Percentiles rank a stretch among this genome's conserved stretches.
phyloP scores from a whole-genome alignment of 2,329 filamentous ascomycete genomes.

The Cladosporium sp. region DNA sequence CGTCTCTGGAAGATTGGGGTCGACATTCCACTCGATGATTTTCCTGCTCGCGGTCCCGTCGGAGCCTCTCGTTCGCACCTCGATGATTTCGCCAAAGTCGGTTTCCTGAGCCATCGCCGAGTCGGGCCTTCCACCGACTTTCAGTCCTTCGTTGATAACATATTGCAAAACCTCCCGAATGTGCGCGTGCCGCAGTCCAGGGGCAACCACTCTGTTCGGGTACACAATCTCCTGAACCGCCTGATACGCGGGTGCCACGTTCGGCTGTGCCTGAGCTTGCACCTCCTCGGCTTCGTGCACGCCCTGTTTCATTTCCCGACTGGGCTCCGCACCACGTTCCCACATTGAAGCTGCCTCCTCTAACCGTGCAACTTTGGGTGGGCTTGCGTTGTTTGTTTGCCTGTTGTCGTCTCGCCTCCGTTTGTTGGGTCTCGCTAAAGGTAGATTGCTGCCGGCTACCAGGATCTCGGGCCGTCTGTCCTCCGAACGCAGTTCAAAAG shows the following conservation, averaged over 20 bases:
- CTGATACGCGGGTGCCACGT: conserved; percentile 2
- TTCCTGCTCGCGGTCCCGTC: conserved; percentile 41
- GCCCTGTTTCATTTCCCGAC: conserved; percentile 22
- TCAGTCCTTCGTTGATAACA: conserved; percentile 47
- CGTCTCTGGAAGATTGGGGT: conserved; percentile 45
- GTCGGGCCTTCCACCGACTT: conserved; percentile 47
- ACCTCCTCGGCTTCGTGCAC: conserved; percentile 25
- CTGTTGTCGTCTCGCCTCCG: conserved; percentile 32
- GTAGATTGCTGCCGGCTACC: conserved; percentile 37
- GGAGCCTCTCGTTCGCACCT: conserved; percentile 39
- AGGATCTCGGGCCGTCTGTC: conserved; percentile 39
- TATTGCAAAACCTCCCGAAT: conserved; percentile 46
- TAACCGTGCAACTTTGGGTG: conserved; percentile 19
- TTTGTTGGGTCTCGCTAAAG: conserved; percentile 37
- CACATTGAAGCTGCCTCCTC: conserved; percentile 17
- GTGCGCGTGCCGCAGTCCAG: conserved; percentile 42
- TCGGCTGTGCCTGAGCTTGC: conserved; percentile 13
- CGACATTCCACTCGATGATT: conserved; percentile 46
- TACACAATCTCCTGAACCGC: conserved; percentile 8
- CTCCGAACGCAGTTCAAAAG: conserved; percentile 15
- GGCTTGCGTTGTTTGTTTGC: conserved; percentile 22
- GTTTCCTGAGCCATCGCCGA: conserved; percentile 44
- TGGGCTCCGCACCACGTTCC: conserved; percentile 17
- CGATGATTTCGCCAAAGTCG: conserved; percentile 43
- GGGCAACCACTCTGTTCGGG: conserved; percentile 33